These are phyloP conservation scores for Ambrosia hybrid DNA, from an alignment of 140 eudicot species.

Conservation along the genomic window DNA sequence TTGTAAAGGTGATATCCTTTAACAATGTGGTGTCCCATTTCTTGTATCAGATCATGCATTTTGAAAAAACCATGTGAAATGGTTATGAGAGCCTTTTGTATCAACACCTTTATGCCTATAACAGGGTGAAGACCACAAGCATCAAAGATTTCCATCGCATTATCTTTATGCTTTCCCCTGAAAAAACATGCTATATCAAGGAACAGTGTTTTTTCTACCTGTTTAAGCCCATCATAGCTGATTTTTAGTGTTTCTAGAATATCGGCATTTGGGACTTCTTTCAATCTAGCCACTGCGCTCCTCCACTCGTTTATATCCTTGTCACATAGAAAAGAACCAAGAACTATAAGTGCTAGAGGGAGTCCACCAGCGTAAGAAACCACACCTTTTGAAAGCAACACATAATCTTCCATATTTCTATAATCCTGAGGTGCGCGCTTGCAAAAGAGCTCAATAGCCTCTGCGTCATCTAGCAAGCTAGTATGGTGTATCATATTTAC, in stretches of 20 bases:
- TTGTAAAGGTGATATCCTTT: slow-evolving; percentile 4
- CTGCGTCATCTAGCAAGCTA: slow-evolving; percentile 10
- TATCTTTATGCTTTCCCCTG: background rate
- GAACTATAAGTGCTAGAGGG: slow-evolving; percentile 32
- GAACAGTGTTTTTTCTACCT: slow-evolving; percentile 17
- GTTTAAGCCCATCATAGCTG: slow-evolving; percentile 31
- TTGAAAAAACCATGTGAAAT: background rate
- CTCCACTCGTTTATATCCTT: slow-evolving; percentile 27
- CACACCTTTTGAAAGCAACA: slow-evolving; percentile 16
- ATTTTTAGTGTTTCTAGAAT: slow-evolving; percentile 28
- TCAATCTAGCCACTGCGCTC: slow-evolving; percentile 24
- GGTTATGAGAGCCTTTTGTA: slow-evolving; percentile 31
- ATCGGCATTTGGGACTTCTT: slow-evolving; percentile 2
- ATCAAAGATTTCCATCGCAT: slow-evolving; percentile 16
- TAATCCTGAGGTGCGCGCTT: background rate
- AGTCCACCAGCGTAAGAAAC: slow-evolving; percentile 35
- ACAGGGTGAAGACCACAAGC: slow-evolving; percentile 34
- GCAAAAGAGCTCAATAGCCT: slow-evolving; percentile 32
- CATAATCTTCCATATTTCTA: slow-evolving; percentile 14
- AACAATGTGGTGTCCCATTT: slow-evolving; percentile 29
- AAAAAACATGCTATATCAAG: slow-evolving; percentile 40
- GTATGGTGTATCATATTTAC: slow-evolving; percentile 1
- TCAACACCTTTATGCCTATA: slow-evolving; percentile 33
- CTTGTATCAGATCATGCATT: slow-evolving; percentile 35
- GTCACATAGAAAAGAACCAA: slow-evolving; percentile 26